A percentile compares a stretch with the other conserved stretches of the same genome.
Evolutionary conservation across 2,329 filamentous ascomycete genomes (phyloP).

Genomic region (Colletotrichum paranaense): DNA sequence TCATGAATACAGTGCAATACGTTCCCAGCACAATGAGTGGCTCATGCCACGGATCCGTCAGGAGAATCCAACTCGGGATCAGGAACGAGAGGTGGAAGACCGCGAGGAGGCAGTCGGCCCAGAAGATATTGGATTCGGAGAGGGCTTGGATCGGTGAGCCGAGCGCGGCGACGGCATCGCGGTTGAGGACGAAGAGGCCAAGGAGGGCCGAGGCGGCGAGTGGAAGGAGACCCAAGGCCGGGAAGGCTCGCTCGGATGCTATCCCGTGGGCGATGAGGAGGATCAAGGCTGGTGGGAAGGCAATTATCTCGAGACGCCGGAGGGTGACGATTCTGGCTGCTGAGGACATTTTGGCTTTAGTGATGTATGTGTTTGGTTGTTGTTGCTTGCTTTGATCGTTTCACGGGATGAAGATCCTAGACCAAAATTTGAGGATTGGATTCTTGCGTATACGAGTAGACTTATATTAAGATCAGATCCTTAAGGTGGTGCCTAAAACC

Average conservation of each 20-base stretch:
- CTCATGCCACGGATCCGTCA: background rate
- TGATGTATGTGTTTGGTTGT: background rate
- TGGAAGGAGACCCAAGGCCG: conserved; percentile 36
- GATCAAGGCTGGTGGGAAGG: conserved; percentile 28
- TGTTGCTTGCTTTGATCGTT: background rate
- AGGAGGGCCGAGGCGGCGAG: conserved; percentile 34
- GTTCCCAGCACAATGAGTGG: conserved; percentile 34
- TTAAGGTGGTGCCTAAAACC: background rate
- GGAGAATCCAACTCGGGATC: conserved; percentile 33
- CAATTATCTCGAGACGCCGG: conserved; percentile 40
- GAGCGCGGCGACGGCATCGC: conserved; percentile 35
- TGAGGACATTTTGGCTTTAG: background rate
- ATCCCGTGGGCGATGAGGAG: conserved; percentile 30
- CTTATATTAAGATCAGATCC: background rate
- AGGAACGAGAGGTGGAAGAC: conserved; percentile 32
- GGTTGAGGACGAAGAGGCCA: conserved; percentile 29
- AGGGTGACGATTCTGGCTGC: conserved; percentile 6
- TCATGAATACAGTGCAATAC: conserved; percentile 37
- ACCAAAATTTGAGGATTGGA: background rate
- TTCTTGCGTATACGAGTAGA: background rate
- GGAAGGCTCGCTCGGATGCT: conserved; percentile 23
- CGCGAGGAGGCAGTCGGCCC: conserved; percentile 29
- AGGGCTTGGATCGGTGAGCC: conserved; percentile 37
- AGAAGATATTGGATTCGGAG: conserved; percentile 34
- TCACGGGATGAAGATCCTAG: background rate